These are phyloP conservation scores for Claviceps maximensis DNA, from an alignment of 2,329 filamentous ascomycete species.

Conservation along the genomic window DNA sequence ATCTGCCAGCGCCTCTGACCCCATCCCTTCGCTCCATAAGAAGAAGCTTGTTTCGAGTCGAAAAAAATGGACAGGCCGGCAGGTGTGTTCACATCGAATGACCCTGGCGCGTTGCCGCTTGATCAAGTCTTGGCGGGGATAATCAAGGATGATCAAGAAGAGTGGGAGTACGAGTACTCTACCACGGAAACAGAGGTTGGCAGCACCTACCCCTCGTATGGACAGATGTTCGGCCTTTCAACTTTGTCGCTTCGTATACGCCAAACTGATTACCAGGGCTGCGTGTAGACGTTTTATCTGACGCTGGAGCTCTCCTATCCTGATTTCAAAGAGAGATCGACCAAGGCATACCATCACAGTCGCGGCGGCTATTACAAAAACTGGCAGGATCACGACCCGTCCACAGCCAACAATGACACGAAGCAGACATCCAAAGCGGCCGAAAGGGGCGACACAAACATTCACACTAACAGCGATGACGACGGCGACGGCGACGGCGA, in stretches of 20 bases:
- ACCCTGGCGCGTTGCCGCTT: conserved; percentile 15
- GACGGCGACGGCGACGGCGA: conserved; percentile 10
- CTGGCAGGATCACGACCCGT: conserved; percentile 19
- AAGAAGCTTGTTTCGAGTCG: not conserved
- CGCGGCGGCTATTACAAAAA: conserved; percentile 35
- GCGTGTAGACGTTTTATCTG: conserved; percentile 45
- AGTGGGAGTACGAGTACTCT: conserved; percentile 58
- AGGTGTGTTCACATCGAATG: conserved; percentile 6
- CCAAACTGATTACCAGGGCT: not conserved
- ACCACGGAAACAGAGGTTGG: conserved; percentile 46
- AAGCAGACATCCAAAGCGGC: conserved; percentile 15
- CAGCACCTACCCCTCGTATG: not conserved
- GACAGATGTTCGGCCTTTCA: not conserved
- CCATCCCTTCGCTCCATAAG: not conserved
- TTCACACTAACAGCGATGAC: conserved; percentile 14
- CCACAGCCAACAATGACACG: conserved; percentile 15
- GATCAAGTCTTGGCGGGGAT: conserved; percentile 16
- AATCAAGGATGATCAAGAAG: conserved; percentile 34
- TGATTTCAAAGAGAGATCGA: conserved; percentile 37
- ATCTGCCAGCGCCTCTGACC: not conserved
- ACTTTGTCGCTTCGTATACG: not conserved
- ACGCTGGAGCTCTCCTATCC: conserved; percentile 50
- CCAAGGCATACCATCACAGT: conserved; percentile 23
- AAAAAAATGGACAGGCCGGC: conserved; percentile 2
- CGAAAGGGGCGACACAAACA: conserved; percentile 18